Evolutionary conservation across 2,329 filamentous ascomycete species (phyloP).

Genomic region (Ophiostoma quercus): DNA sequence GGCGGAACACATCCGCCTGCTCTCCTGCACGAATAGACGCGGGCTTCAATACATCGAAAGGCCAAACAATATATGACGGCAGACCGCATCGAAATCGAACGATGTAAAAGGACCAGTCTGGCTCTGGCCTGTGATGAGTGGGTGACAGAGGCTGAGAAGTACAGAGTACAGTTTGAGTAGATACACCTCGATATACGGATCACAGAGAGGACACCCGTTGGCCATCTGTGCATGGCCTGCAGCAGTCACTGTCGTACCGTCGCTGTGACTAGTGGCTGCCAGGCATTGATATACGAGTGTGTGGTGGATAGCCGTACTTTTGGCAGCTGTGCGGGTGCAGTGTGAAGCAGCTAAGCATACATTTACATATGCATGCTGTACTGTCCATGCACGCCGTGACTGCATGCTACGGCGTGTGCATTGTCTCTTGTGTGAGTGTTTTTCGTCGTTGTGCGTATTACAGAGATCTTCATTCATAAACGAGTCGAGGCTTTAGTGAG

Average conservation of each 20-base stretch:
- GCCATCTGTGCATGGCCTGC: not conserved
- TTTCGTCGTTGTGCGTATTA: not conserved
- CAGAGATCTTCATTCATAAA: not conserved
- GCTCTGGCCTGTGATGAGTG: not conserved
- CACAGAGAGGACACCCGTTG: not conserved
- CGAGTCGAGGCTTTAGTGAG: not conserved
- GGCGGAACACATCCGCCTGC: not conserved
- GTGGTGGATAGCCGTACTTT: not conserved
- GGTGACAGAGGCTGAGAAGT: not conserved
- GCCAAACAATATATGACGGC: not conserved
- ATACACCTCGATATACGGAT: not conserved
- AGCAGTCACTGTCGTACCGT: not conserved
- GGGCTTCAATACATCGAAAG: not conserved
- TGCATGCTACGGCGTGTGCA: conserved; percentile 5
- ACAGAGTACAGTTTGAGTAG: too few species aligned
- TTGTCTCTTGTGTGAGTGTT: not conserved
- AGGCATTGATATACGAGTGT: conserved; percentile 8
- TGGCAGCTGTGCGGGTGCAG: not conserved
- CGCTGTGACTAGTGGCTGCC: not conserved
- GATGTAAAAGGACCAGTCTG: not conserved
- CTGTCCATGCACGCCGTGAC: not conserved
- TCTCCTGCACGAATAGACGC: not conserved
- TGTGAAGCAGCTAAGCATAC: not conserved
- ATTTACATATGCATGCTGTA: not conserved
- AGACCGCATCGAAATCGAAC: conserved; percentile 2